Evolutionary conservation across 2,329 filamentous ascomycete genomes (phyloP), one percentile per base, ranked within the genome.

Genomic region (Hypomyces rosellus): DNA sequence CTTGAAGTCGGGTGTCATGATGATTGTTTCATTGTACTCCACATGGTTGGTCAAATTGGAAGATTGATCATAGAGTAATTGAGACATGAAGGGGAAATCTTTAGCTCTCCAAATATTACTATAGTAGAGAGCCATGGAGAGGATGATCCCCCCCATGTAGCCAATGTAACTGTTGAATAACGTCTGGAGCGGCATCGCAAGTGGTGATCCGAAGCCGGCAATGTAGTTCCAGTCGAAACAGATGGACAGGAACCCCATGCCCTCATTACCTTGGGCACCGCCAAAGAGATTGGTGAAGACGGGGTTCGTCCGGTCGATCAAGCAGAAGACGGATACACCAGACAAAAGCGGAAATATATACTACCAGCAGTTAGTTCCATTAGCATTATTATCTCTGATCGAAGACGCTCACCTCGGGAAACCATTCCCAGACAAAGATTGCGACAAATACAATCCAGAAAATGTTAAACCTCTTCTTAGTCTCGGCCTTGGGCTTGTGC

Each of bases 201-300:
- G 58, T 0, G 69, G 67, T 5, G 58, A 60, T 1, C 53, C 61
- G 13, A 50, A 51, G 7, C 62, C 63, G 2, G 66, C 65, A 46
- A 74, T 69, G 54, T 74, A 73, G 44, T 71, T 64, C 71, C 72
- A 74, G 54, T 74, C 72, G 11, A 57, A 49, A 45, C 63, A 71
- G 45, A 71, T 53, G 11, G 59, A 63, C 3, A 74, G 57, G 9
- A 73, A 59, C 0, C 72, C 73, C 2, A 74, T 62, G 4, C 71
- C 63, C 37, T 65, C 62, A 51, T 66, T 64, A 41, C 59, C 60
- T 39, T 57, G 57, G 18, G 73, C 63, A n/a, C 74, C 75, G 4
- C 74, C 74, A 53, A 77, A 77, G n/a, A 77, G 58, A 38, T 73
- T 72, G 16, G 73, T 75, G 45, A 77, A 73, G 5, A 73, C 59